phyloP scores from a whole-genome alignment of 108 stramenopile genomes.

The Pseudonitzschia delicatissima region DNA sequence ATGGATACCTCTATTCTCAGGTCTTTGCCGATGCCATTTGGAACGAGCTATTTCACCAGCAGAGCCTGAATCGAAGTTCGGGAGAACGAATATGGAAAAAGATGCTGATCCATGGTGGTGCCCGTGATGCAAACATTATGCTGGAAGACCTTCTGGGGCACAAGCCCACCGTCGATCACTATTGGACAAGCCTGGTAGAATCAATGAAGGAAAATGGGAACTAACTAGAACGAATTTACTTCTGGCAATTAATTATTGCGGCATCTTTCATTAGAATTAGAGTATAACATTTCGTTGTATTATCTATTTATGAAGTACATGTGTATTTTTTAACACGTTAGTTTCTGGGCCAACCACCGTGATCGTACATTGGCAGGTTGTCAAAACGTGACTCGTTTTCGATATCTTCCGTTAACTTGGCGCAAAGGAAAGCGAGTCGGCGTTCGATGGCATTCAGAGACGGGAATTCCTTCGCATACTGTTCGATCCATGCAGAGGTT shows the following conservation, averaged over 20 bases:
- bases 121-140: conserved; percentile 74
- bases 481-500: conserved; percentile 48
- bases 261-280: too few relatives aligned
- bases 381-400: conserved; percentile 51
- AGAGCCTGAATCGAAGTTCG: conserved; percentile 26
- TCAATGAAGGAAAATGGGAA: neutral
- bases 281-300: too few relatives aligned
- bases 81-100: conserved; percentile 78
- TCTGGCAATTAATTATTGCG: too few relatives aligned
- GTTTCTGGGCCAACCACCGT: conserved; percentile 75
- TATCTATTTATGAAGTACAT: too few relatives aligned
- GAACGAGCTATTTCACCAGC: conserved; percentile 41
- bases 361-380: conserved; percentile 83
- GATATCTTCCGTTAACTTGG: conserved; percentile 32
- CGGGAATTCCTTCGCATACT: conserved; percentile 62
- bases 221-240: too few relatives aligned
- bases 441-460: conserved; percentile 53
- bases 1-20: conserved; percentile 84
- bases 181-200: conserved; percentile 15
- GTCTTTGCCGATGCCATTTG: conserved; percentile 83
- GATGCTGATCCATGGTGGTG: conserved; percentile 78
- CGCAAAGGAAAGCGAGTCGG: conserved; percentile 68
- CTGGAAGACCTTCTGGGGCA: conserved; percentile 60
- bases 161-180: conserved; percentile 30
- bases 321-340: conserved; percentile 7